Base-by-base conservation (phyloP, 441 rosid genomes). In the Flueggea neowawraea region DNA sequence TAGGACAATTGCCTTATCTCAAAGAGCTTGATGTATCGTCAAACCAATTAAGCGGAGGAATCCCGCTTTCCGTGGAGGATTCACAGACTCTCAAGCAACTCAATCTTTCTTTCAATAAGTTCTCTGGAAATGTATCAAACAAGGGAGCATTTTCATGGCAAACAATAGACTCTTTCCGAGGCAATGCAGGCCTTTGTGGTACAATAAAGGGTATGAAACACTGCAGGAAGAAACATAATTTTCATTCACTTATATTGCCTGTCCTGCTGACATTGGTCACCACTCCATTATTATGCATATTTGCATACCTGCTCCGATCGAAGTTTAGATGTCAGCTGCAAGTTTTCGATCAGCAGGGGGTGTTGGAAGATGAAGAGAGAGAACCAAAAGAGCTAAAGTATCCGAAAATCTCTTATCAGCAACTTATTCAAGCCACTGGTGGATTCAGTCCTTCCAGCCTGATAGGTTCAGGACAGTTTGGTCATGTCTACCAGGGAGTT, bases 341-440 rank as follows among this genome's bases (percentile, higher is more conserved):
- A 31, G 17, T 68, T 12, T 52, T 44, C 52, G 10, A 51, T 15
- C 45, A 10, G 5, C 11, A 31, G 22, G 66, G 15, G 2, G 67
- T 68, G 60, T 41, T 68, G 61, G 83, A 78, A 41, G 95, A 84
- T 41, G 91, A 82, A 62, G 86, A 83, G 61, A 70, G 72, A 52
- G 76, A 79, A 61, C 58, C 53, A 31, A 74, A 73, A 14, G 91
- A 88, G 52, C 71, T 65, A 8, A 76, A 61, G 31, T 62, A 70
- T 61, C 72, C 67, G 15, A 55, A 63, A 69, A 75, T 84, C 54
- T 77, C 93, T 9, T 75, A 83, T 57, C 79, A 57, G 54, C 55
- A 75, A 45, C 73, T 75, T 16, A n/a, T 55, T 16, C 58, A 67
- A 51, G 75, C 79, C 16, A 75, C 79, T 4, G 62, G 64, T n/a